Conservation (phyloP, 495 filamentous ascomycete species). For the Rhypophila decipiens region DNA sequence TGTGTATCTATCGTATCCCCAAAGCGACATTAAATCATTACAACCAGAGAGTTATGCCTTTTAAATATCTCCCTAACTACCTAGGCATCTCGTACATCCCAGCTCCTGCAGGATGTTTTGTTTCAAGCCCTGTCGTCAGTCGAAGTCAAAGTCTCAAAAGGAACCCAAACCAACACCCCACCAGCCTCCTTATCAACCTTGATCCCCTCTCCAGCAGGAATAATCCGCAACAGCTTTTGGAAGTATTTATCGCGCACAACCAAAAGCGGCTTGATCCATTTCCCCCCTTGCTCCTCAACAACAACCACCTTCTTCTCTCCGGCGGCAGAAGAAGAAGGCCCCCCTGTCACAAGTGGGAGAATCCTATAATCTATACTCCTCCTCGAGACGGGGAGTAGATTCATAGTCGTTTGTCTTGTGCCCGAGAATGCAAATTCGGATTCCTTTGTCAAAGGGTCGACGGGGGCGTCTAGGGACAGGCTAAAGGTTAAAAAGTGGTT, state of each 20-base stretch:
- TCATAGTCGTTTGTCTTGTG: constrained; percentile 67
- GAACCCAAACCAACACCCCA: constrained; percentile 62
- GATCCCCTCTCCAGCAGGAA: constrained; percentile 61
- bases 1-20: too few species aligned
- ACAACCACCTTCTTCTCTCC: background rate
- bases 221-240: constrained; percentile 72
- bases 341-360: constrained; percentile 38
- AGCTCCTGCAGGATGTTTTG: background rate
- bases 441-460: too few species aligned
- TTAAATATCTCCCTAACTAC: too few species aligned
- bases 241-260: constrained; percentile 83
- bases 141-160: constrained; percentile 5
- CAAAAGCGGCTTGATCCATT: constrained; percentile 65
- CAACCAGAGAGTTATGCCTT: too few species aligned
- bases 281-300: constrained; percentile 12
- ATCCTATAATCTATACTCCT: constrained; percentile 64
- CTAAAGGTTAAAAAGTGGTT: constrained; percentile 90
- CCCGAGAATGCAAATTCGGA: constrained; percentile 94
- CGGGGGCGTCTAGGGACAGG: constrained; percentile 82
- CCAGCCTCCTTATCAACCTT: constrained; percentile 63
- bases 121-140: background rate
- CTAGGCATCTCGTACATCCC: too few species aligned
- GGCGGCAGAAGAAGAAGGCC: background rate
- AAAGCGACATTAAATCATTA: too few species aligned
- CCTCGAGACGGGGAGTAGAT: constrained; percentile 73